Conservation (phyloP, 768 basidiomycete species). For the Ephemerocybe angulata region DNA sequence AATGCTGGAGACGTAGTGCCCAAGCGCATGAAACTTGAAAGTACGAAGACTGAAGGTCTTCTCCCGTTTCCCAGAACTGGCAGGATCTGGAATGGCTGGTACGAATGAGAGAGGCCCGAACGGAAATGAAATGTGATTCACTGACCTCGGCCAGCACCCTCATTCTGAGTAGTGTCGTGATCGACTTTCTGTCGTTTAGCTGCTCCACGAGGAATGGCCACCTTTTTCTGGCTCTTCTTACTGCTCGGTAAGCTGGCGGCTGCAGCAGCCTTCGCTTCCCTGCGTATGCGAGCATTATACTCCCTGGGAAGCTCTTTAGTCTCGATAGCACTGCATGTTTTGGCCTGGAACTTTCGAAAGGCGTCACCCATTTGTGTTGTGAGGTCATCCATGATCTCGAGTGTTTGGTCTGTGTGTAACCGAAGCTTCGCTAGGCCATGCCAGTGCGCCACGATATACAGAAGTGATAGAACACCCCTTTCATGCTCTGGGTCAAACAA, state of each 20-base stretch:
- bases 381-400: constrained; percentile 20
- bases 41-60: constrained; percentile 13
- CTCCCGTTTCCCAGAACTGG: not conserved
- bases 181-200: not conserved
- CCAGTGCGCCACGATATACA: constrained; percentile 30
- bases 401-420: constrained; percentile 25
- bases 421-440: constrained; percentile 31
- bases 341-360: constrained; percentile 28
- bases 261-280: too few species aligned
- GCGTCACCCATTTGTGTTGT: constrained; percentile 26
- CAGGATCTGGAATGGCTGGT: not conserved
- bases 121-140: not conserved
- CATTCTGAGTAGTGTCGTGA: not conserved
- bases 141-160: too few species aligned
- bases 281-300: constrained; percentile 24
- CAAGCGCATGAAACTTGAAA: constrained; percentile 8
- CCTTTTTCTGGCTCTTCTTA: not conserved
- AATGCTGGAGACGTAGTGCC: not conserved
- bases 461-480: constrained; percentile 17
- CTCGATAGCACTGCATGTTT: constrained; percentile 21
- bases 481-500: constrained; percentile 23
- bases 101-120: not conserved
- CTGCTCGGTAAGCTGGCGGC: too few species aligned
- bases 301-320: constrained; percentile 40
- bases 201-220: not conserved